Evolutionary conservation across 2,329 filamentous ascomycete genomes (phyloP).

Genomic region (Davidsoniella neocaledoniae): DNA sequence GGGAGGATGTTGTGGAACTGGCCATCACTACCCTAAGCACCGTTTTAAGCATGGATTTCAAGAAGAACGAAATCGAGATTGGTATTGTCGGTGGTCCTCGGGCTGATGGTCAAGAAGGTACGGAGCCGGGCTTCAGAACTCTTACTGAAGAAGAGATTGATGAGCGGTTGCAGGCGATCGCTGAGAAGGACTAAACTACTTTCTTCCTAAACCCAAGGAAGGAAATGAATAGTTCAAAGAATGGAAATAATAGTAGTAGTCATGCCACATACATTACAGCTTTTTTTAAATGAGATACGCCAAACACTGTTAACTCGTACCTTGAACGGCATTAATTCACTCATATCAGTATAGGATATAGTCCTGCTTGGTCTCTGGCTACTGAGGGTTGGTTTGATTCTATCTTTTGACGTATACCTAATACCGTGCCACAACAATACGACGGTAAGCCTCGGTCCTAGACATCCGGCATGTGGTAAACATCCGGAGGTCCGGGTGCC

Average conservation of each 20-base stretch:
- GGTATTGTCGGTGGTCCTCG: constrained; percentile 86
- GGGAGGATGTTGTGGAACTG: constrained; percentile 96
- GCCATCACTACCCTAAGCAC: constrained; percentile 91
- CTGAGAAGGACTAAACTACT: constrained; percentile 79
- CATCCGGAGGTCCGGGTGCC: too few relatives aligned
- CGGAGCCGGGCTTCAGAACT: constrained; percentile 62
- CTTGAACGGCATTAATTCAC: neutral
- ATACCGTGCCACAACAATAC: too few relatives aligned
- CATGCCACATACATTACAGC: constrained; percentile 3
- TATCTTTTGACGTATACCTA: too few relatives aligned
- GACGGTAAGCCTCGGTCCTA: too few relatives aligned
- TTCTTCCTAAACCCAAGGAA: neutral
- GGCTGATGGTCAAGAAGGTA: constrained; percentile 67
- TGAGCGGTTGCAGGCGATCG: constrained; percentile 91
- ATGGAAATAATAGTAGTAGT: neutral
- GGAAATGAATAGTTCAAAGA: neutral
- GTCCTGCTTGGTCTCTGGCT: too few relatives aligned
- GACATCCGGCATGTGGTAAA: too few relatives aligned
- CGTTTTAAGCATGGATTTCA: constrained; percentile 96
- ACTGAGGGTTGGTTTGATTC: too few relatives aligned
- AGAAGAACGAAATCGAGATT: constrained; percentile 97
- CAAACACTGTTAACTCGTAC: neutral
- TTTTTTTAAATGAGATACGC: constrained; percentile 12
- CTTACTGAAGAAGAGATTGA: constrained; percentile 97
- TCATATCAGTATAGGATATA: too few relatives aligned